Evolutionary conservation across 345 rosid genomes (phyloP).

Genomic region (Sonneratia caseolaris): DNA sequence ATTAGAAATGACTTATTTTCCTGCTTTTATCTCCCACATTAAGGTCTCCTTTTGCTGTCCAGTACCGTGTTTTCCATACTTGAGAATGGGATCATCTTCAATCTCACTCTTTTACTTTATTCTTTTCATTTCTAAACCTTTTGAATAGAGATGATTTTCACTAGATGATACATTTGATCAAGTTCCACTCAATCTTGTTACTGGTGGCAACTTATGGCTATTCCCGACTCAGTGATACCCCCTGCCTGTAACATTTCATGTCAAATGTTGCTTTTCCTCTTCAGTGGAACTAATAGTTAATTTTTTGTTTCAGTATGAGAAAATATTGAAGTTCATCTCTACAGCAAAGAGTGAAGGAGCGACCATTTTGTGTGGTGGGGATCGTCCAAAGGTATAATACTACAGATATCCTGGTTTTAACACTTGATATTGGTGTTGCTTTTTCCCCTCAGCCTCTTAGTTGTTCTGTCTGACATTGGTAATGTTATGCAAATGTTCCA

Average conservation of each 20-base stretch:
- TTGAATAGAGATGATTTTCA: not conserved
- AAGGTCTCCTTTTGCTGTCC: not conserved
- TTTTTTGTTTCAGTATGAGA: conserved; percentile 54
- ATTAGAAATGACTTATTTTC: not conserved
- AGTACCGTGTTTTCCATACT: not conserved
- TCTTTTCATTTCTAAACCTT: not conserved
- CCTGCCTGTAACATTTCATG: not conserved
- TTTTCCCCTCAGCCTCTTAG: not conserved
- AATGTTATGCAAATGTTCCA: conserved; percentile 8
- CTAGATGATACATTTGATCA: not conserved
- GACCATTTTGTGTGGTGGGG: conserved; percentile 66
- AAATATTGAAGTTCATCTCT: conserved; percentile 57
- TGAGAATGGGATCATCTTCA: not conserved
- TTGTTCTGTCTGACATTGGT: not conserved
- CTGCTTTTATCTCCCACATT: not conserved
- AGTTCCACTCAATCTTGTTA: too few relatives aligned
- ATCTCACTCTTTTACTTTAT: not conserved
- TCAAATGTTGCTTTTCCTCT: not conserved
- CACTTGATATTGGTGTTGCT: not conserved
- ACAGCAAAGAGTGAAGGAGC: conserved; percentile 93
- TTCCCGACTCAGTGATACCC: not conserved
- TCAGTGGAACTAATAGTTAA: not conserved
- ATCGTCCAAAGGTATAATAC: conserved; percentile 58
- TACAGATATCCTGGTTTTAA: not conserved
- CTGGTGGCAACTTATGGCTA: not conserved